Evolutionary conservation across 257 asterid species (phyloP).

Genomic region (Ajuga chamaepitys): DNA sequence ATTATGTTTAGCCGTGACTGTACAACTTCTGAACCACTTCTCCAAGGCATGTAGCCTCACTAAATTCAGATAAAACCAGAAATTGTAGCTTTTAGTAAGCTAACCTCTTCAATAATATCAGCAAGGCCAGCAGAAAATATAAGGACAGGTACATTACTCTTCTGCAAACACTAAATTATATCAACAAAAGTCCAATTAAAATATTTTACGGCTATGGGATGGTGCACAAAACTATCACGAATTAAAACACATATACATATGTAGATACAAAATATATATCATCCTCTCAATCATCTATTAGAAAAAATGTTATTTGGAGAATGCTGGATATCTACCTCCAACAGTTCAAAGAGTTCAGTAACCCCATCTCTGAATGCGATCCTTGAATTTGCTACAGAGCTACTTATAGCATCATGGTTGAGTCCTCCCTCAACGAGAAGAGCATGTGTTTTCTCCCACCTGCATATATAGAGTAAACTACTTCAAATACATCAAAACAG

Average conservation of each 20-base stretch:
- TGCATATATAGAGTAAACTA: slow-evolving; percentile 26
- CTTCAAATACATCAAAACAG: slow-evolving; percentile 9
- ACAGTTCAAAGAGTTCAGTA: slow-evolving; percentile 71
- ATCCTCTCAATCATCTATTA: neutral
- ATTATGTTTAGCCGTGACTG: slow-evolving; percentile 19
- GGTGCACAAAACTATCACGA: neutral
- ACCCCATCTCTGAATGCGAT: slow-evolving; percentile 85
- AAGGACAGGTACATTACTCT: slow-evolving; percentile 69
- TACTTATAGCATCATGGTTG: slow-evolving; percentile 50
- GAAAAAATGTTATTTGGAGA: neutral
- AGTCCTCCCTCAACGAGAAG: slow-evolving; percentile 93
- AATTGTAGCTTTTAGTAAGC: slow-evolving; percentile 17
- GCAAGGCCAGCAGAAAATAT: slow-evolving; percentile 96
- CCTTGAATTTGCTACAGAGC: slow-evolving; percentile 65
- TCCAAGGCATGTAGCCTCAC: neutral
- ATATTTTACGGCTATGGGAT: neutral
- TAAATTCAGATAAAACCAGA: slow-evolving; percentile 6
- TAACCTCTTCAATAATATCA: slow-evolving; percentile 93
- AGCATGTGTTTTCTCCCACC: slow-evolving; percentile 92
- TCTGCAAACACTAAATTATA: slow-evolving; percentile 46
- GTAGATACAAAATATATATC: neutral
- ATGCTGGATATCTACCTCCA: slow-evolving; percentile 51
- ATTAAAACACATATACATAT: neutral
- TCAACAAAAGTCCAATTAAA: slow-evolving; percentile 5
- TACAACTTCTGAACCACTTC: neutral